Conservation (phyloP, 352 stramenopile species). For the Pythium angustatum region DNA sequence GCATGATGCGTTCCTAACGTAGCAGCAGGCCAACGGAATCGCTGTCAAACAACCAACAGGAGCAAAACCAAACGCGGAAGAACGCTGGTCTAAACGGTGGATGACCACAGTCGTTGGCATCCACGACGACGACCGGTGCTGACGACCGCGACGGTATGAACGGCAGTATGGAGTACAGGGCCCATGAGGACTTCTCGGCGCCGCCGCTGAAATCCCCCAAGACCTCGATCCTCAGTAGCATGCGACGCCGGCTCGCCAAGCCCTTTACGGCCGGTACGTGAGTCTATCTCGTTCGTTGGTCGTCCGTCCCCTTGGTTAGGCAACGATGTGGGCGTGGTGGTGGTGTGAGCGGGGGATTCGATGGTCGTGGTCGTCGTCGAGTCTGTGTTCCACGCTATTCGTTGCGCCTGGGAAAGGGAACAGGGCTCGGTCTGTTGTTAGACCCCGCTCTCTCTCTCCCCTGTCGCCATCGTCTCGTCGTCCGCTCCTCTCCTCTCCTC, state of each 20-base stretch:
- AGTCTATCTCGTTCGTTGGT: constrained; percentile 4
- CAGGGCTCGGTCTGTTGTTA: background rate
- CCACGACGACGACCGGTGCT: background rate
- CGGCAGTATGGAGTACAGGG: background rate
- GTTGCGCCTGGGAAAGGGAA: background rate
- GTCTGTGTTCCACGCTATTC: too few relatives aligned
- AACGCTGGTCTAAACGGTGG: background rate
- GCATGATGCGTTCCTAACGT: background rate
- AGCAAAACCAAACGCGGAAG: background rate
- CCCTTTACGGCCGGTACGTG: constrained; percentile 19
- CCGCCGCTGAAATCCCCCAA: constrained; percentile 9
- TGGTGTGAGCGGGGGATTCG: background rate
- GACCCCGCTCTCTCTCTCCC: constrained; percentile 1
- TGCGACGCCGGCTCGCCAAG: constrained; percentile 9
- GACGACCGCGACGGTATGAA: background rate
- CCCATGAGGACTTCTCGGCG: background rate
- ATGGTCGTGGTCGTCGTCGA: constrained; percentile 1
- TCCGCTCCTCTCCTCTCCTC: too few relatives aligned
- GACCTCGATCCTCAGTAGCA: constrained; percentile 6
- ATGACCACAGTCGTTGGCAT: background rate
- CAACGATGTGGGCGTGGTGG: background rate
- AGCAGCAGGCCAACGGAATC: background rate
- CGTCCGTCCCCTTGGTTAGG: background rate
- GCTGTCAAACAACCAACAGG: constrained; percentile 1
- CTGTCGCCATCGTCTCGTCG: too few relatives aligned